Base-by-base conservation (phyloP, 345 rosid genomes). In the Sonneratia alba region DNA sequence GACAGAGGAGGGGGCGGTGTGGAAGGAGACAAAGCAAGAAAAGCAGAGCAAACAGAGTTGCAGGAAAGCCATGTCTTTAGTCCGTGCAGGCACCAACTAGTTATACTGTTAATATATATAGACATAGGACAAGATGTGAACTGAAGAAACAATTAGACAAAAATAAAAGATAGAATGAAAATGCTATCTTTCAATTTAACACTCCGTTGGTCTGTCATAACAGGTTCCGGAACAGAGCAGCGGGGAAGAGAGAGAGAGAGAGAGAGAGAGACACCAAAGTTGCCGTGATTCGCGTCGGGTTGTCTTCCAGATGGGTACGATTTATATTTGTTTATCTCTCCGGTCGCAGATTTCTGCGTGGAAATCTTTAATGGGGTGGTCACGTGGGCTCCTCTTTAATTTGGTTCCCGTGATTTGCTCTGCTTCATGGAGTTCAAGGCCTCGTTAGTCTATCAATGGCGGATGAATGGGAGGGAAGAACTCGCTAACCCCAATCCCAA, bases 221-320 rank as follows among this genome's bases (percentile, higher is more conserved):
- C 45, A 42, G 45, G 45, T 42, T 1, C 32, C 32, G 32, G 32
- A 27, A 27, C 32, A 27, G 32, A 27, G 32, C 32, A 47, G 51
- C 13, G 10, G 4, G 62, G 18, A 59, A 42, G 34, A 22, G 18
- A 45, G 53, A 27, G 70, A 72, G 19, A 62, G 18, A 15, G n/a
- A 53, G 63, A 27, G 32, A 27, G 1, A 27, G 32, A 27, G 32
- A 27, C 49, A 36, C 12, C 47, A 53, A 6, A 69, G 42, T 42
- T 72, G 85, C 73, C 81, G 80, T 55, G 70, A 67, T 72, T 70
- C 42, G 75, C 70, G 82, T 72, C 73, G 24, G 55, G 16, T 24
- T 74, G 82, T 82, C 66, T 66, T 49, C 36, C 18, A 47, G n/a
- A 55, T 55, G 22, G 59, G 59, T 55, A 2, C 2, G 51, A 47